Evolutionary conservation across 2,329 filamentous ascomycete genomes (phyloP).

Genomic region (Ilyonectria mors-panacis): DNA sequence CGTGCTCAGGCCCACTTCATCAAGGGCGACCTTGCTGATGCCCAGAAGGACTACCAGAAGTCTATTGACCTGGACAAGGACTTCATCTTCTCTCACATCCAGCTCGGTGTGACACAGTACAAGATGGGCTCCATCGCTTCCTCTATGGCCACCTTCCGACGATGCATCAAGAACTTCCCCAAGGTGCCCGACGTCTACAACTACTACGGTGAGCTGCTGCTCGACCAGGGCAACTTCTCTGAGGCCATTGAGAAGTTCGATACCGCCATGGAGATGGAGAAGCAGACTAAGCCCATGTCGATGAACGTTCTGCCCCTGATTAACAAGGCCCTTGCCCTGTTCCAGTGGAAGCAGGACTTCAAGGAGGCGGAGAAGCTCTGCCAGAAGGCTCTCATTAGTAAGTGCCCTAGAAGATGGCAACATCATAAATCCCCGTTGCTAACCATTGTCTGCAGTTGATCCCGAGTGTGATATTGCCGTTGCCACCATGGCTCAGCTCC

Average conservation of each 20-base stretch:
- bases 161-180: conserved; percentile 98
- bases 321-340: conserved; percentile 97
- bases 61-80: conserved; percentile 96
- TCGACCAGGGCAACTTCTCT: conserved; percentile 95
- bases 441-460: conserved; percentile 76
- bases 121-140: conserved; percentile 99
- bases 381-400: conserved; percentile 97
- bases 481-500: conserved; percentile 97
- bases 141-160: conserved; percentile 97
- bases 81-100: conserved; percentile 99
- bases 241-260: conserved; percentile 99
- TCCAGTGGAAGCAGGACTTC: conserved; percentile 99
- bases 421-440: conserved; percentile 46
- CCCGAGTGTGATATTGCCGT: conserved; percentile 99
- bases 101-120: conserved; percentile 98
- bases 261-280: conserved; percentile 98
- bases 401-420: conserved; percentile 57
- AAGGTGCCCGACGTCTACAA: conserved; percentile 98
- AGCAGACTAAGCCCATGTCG: conserved; percentile 90
- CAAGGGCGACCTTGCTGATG: conserved; percentile 91
- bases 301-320: conserved; percentile 99
- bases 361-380: conserved; percentile 95
- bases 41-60: conserved; percentile 98
- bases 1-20: conserved; percentile 99
- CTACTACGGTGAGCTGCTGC: conserved; percentile 97